Evolutionary conservation across 257 asterid genomes (phyloP), one percentile per base, ranked within the genome.

Genomic region (Solanum pinnatisectum): DNA sequence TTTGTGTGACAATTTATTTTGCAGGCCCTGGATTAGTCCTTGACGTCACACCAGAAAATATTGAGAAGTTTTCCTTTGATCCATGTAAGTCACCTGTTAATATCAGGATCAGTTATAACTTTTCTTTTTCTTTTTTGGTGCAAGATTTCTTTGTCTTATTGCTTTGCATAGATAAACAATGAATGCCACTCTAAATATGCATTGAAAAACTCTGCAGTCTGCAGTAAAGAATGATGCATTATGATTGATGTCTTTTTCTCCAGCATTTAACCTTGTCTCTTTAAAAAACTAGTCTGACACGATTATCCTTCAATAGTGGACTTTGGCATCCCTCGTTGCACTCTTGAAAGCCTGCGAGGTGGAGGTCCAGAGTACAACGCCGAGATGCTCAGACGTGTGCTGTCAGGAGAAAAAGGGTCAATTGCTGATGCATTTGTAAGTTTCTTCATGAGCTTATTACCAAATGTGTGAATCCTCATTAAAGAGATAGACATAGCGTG

Each of bases 381-480:
- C 10, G 91, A 88, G 90, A 92, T 89, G n/a, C 88, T 96, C 83
- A 92, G 89, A 88, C 92, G 91, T 12, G 98, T 94, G 73, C 91
- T 96, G 65, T 88, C 93, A n/a, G 99, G 98, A 32, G 95, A 95
- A 89, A 89, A 88, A 83, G 98, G 99, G 49, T 89, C 97, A 68
- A 91, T 94, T 49, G 99, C 96, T 46, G 98, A 96, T 92, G 98
- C 99, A 81, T 72, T 96, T 65, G 99, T 96, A 87, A 89, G 96
- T 91, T 67, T 5, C 87, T 82, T 35, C 27, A 15, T 23, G n/a
- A 9, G 32, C 59, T 32, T 83, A 30, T 49, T 16, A 9, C 10
- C 37, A 23, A 8, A 56, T n/a, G 32, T 25, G 18, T 1, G 5
- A 16, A 23, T 73, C 23, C 63, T 10, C 44, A 20, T 87, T 74